Evolutionary conservation across 306 rosid genomes (phyloP), one percentile per base, ranked within the genome.

Genomic region (Sesbania bispinosa): DNA sequence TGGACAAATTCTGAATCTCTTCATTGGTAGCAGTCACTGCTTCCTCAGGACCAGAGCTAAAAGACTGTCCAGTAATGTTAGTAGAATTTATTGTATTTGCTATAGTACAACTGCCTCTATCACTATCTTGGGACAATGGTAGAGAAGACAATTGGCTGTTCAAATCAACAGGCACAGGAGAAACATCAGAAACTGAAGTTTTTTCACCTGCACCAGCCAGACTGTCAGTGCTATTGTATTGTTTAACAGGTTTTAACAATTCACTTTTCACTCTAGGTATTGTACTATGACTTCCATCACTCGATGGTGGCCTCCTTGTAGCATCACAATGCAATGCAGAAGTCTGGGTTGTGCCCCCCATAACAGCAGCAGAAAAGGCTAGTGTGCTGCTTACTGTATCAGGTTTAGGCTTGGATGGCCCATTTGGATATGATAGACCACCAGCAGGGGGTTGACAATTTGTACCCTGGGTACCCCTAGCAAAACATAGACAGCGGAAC

Each of bases 391-490:
- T 63, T 30, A 71, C 83, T 39, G 83, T 55, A 54, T 94, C 97
- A 52, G 73, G 68, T 76, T 85, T 91, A 63, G 79, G 74, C 57
- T 85, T 94, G 43, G 85, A 50, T 33, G 74, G 77, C 58, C 85
- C 96, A 87, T 88, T 83, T 46, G 86, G 33, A 65, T 80, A 64
- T 35, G 83, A 75, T 71, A 81, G 50, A 65, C 86, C 82, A 53
- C 82, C 78, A 54, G 72, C 58, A 70, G 83, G 63, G 14, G 81
- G 75, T 26, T 69, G 91, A 78, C 87, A 79, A 80, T 75, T 87
- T 38, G 96, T 73, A 75, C 91, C 78, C 69, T 89, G 88, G 0
- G 86, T 85, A 58, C 89, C 97, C 99, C 99, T 94, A 67, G 35
- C 29, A 88, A n/a, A 6, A 38, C 41, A 58, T 16, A 69, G 63